Conservation (phyloP, 202 grass and related monocot species). For the Setaria viridis region DNA sequence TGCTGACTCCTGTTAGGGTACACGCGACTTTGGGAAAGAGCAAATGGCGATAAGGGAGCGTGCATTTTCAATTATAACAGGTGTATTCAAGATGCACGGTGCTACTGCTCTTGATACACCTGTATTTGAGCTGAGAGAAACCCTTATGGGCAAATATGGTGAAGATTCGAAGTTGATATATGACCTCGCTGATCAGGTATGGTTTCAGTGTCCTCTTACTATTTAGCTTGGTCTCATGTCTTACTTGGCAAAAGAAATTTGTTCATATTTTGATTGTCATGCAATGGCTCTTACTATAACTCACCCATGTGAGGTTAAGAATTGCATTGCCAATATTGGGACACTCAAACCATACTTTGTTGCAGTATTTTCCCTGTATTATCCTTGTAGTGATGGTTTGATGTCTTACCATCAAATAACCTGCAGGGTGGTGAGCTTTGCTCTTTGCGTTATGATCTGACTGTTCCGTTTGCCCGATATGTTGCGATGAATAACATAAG, state of each 20-base stretch:
- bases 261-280: constrained; percentile 5
- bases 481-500: constrained; percentile 89
- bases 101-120: constrained; percentile 95
- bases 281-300: constrained; percentile 19
- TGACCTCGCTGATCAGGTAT: constrained; percentile 99
- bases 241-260: neutral
- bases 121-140: constrained; percentile 98
- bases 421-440: constrained; percentile 96
- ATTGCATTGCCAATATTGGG: neutral
- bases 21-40: constrained; percentile 91
- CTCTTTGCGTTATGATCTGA: constrained; percentile 95
- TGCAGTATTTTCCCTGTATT: neutral
- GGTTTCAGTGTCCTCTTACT: constrained; percentile 7
- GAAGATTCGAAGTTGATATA: constrained; percentile 98
- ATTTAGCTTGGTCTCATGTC: neutral
- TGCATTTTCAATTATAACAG: constrained; percentile 86
- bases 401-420: constrained; percentile 39
- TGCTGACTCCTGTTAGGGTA: constrained; percentile 63
- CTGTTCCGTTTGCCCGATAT: constrained; percentile 94
- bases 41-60: constrained; percentile 98
- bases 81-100: constrained; percentile 97
- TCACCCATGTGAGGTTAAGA: neutral
- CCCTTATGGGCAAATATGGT: constrained; percentile 98
- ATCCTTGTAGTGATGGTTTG: constrained; percentile 4
- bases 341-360: neutral